Base-by-base conservation (phyloP, 108 stramenopile genomes). In the Skeletonema costatum region DNA sequence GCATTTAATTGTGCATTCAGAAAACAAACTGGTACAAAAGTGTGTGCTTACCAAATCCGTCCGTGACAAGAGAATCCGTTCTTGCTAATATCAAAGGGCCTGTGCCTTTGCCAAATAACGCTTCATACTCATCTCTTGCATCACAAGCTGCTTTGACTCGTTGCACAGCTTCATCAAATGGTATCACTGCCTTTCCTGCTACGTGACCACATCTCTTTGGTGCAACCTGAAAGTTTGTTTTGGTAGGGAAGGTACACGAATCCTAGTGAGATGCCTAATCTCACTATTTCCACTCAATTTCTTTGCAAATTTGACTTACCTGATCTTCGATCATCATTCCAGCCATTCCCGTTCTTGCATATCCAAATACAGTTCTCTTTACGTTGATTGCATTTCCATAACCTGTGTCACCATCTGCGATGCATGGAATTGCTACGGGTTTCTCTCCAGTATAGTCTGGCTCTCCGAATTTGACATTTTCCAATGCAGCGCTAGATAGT, bases 261-360 rank as follows among this genome's bases (percentile, higher is more conserved):
- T 25, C 25, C 25, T 25, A 25, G 25, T 25, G 25, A 25, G 25
- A 25, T 25, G 25, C 25, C 25, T 25, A 25, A 25, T 25, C 25
- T 25, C 25, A 25, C 25, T 25, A 25, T 0, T 25, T 25, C 25
- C 25, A 25, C 25, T 25, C 25, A 25, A 25, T 25, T 25, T 25
- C 25, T 25, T 25, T 25, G 25, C 25, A 0, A 25, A 25, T 25
- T 25, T 25, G 25, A 25, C 25, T 25, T 25, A 25, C 25, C 25
- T 98, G 98, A 75, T 98, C 98, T 84, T 98, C 98, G 61, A 98
- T 96, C 98, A 98, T 98, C 46, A 98, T 94, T 21, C 97, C 98
- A 12, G 92, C 98, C 95, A 98, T 95, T 2, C 97, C 97, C 9
- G 95, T 94, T 68, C 95, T 79, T 2, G 84, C 94, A 81, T 94